A percentile compares a stretch with the other conserved stretches of the same genome.
Evolutionary conservation across 768 basidiomycete species (phyloP).

Genomic region (Leccinellum luteum): DNA sequence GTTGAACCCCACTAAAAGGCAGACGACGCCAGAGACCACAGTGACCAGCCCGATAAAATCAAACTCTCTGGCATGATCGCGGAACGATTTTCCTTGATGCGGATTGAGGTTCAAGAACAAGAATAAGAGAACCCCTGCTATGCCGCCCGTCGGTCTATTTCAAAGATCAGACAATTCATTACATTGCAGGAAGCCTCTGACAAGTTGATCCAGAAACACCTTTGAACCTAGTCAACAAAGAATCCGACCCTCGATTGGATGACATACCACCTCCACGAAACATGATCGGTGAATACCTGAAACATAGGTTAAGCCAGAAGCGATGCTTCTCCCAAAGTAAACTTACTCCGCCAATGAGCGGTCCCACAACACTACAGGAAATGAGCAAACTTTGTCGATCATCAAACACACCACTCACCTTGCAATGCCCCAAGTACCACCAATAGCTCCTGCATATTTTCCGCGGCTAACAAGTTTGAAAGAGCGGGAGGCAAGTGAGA

Average conservation of each 20-base stretch:
- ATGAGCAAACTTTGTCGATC: background rate
- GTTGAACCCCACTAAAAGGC: conserved; percentile 40
- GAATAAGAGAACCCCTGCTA: conserved; percentile 31
- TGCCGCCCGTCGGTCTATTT: conserved; percentile 35
- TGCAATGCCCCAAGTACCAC: conserved; percentile 42
- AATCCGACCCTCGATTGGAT: background rate
- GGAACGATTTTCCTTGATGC: conserved; percentile 31
- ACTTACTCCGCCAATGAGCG: conserved; percentile 39
- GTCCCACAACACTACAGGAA: conserved; percentile 38
- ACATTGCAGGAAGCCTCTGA: conserved; percentile 10
- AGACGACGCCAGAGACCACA: conserved; percentile 35
- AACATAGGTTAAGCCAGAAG: background rate
- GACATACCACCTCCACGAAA: conserved; percentile 40
- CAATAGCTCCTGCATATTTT: conserved; percentile 36
- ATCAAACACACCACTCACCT: conserved; percentile 21
- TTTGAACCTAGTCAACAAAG: conserved; percentile 11
- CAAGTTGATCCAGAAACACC: conserved; percentile 39
- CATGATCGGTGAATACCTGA: conserved; percentile 35
- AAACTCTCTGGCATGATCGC: conserved; percentile 34
- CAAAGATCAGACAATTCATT: background rate
- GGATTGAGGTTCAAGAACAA: conserved; percentile 37
- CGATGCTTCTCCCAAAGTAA: background rate
- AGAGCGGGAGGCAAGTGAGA: background rate
- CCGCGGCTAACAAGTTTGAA: conserved; percentile 31
- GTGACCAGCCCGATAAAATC: conserved; percentile 40